Conservation (phyloP, 2,329 filamentous ascomycete genomes). For the Ophiostoma angusticollis region DNA sequence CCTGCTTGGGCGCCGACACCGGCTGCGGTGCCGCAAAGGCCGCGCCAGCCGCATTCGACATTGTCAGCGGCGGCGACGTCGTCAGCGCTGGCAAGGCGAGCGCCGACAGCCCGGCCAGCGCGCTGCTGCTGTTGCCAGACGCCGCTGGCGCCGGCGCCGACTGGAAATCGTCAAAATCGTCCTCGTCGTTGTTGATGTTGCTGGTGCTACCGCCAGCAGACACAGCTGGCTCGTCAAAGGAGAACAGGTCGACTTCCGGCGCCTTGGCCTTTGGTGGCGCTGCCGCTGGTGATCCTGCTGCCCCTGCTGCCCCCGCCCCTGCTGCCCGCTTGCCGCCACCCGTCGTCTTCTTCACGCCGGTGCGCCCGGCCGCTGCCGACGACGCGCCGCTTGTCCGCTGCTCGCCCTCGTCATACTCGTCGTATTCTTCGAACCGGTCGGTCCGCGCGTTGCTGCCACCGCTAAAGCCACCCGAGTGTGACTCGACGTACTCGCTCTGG, state of each 20-base stretch:
- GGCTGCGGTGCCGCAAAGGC: slow-evolving; percentile 76
- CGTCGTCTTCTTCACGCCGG: slow-evolving; percentile 23
- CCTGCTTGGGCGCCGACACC: slow-evolving; percentile 68
- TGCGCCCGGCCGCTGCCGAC: slow-evolving; percentile 28
- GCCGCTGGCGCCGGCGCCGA: slow-evolving; percentile 55
- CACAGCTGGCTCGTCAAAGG: slow-evolving; percentile 61
- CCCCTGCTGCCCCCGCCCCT: slow-evolving; percentile 29
- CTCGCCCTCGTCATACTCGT: slow-evolving; percentile 78
- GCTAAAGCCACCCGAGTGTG: not conserved
- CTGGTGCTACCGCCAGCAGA: slow-evolving; percentile 30
- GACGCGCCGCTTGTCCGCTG: slow-evolving; percentile 29
- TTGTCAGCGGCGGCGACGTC: slow-evolving; percentile 33
- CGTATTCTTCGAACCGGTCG: slow-evolving; percentile 90
- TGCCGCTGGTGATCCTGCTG: slow-evolving; percentile 24
- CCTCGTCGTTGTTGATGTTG: slow-evolving; percentile 54
- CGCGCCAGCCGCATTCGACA: slow-evolving; percentile 41
- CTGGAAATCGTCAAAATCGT: slow-evolving; percentile 97
- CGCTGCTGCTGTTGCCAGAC: slow-evolving; percentile 1
- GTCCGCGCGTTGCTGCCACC: slow-evolving; percentile 27
- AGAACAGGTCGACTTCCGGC: slow-evolving; percentile 85
- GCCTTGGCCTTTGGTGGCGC: slow-evolving; percentile 67
- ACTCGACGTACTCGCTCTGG: slow-evolving; percentile 60
- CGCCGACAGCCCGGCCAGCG: slow-evolving; percentile 19
- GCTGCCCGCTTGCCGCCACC: slow-evolving; percentile 28
- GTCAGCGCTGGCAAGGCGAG: slow-evolving; percentile 30